phyloP scores from a whole-genome alignment of 768 basidiomycete species.

The Russula abietina region DNA sequence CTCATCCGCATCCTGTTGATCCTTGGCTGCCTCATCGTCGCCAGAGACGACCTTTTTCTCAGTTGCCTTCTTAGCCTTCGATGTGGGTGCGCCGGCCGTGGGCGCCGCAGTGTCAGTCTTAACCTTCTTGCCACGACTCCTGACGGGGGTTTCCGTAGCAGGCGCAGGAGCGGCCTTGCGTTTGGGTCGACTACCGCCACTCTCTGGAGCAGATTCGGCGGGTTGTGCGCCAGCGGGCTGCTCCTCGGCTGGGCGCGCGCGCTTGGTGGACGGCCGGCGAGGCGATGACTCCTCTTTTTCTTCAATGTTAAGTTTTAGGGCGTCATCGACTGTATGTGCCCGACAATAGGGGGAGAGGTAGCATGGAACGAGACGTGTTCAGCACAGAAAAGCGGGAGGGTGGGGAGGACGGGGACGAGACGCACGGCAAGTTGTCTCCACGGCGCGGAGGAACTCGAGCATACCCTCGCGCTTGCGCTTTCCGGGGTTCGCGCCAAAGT shows the following conservation, averaged over 20 bases:
- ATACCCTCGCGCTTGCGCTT: conserved; percentile 26
- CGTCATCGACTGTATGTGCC: conserved; percentile 20
- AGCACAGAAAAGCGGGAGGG: neutral
- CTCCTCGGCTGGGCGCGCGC: conserved; percentile 16
- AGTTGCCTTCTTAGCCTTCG: conserved; percentile 16
- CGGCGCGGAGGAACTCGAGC: conserved; percentile 24
- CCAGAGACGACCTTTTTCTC: conserved; percentile 14
- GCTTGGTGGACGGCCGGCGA: conserved; percentile 19
- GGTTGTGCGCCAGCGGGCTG: neutral
- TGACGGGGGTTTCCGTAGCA: conserved; percentile 16
- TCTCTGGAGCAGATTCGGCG: conserved; percentile 2
- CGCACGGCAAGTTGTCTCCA: conserved; percentile 27
- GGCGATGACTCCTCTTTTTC: conserved; percentile 22
- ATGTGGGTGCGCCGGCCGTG: neutral
- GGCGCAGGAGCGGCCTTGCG: conserved; percentile 21
- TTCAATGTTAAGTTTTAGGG: conserved; percentile 20
- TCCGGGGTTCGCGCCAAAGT: conserved; percentile 26
- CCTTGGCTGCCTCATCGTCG: conserved; percentile 15
- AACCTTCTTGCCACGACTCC: conserved; percentile 19
- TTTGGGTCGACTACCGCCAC: conserved; percentile 11
- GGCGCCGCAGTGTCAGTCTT: conserved; percentile 10
- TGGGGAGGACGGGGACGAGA: conserved; percentile 7
- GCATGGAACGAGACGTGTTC: neutral
- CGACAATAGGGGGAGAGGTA: neutral
- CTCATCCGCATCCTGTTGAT: conserved; percentile 20